Evolutionary conservation across 169 alveolate species (phyloP), one percentile per base, ranked within the genome.

Genomic region (Pseudocohnilembus persalinus): DNA sequence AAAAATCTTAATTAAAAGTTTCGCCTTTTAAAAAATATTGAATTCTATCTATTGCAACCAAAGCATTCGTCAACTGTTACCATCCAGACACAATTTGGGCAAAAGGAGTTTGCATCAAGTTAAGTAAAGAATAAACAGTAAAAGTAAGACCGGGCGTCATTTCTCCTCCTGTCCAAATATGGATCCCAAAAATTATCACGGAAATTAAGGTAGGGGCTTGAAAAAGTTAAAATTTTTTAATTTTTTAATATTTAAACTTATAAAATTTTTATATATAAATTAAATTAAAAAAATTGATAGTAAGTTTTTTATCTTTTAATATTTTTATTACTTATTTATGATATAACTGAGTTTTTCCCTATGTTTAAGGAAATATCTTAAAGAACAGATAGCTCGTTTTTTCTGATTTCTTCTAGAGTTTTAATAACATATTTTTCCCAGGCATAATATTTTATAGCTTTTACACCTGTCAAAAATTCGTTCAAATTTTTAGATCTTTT

Each of bases 391-490:
- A 77, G 30, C 33, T 77, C 82, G 30, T 77, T 33, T 0, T 33
- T 28, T 77, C 82, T 77, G 28, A 77, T 29, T 0, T 77, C 33
- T 68, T 77, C 16, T 0, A 77, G 30, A 24, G 30, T 25, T 0
- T 34, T 6, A 0, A 33, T 30, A 0, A 77, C 82, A 63, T 31
- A 77, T 1, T 77, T 25, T 77, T 77, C 82, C 82, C 82, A 77
- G 27, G 82, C 65, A 34, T 77, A 77, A 33, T 77, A 77, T 77
- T 77, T 77, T 20, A 77, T 77, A 77, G 63, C 63, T 33, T 77
- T 77, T 0, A 77, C 33, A 0, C 82, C 82, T 32, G 35, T 20
- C 20, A 31, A 77, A 33, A 34, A 77, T 34, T 77, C 82, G 0
- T 63, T 77, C 4, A 32, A 33, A 31, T 77, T 77, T 33, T 77